Base-by-base conservation (phyloP, 192 early-diverging fungal genomes). In the Umbelopsis vinacea region DNA sequence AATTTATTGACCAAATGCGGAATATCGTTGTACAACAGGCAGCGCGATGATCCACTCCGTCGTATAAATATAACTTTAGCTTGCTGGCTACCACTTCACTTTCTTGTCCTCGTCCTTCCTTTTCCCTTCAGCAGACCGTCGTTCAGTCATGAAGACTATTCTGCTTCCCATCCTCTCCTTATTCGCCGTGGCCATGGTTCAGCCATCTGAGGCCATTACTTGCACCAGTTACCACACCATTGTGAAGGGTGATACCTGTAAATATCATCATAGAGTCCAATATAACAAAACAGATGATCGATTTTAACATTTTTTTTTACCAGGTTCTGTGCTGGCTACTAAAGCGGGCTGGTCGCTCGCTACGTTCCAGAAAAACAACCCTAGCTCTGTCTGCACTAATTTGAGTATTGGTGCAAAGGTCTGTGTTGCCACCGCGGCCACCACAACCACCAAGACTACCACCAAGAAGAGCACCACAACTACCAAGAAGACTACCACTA, bases 101-200 rank as follows among this genome's bases (percentile, higher is more conserved):
- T 12, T 43, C 40, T 43, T 43, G 26, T 29, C 19, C 57, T 19
- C 55, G 33, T 63, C 33, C 12, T n/a, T 63, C 57, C 57, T 63
- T 37, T 37, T 37, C 57, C 1, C 0, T 50, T 17, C 9, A 43
- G 40, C 40, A 43, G 40, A 50, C 17, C 17, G 7, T 50, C n/a
- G 17, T 21, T 63, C 33, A 37, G 33, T 37, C 26, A 63, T 63
- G 57, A 63, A 63, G 26, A 63, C 15, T 6, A 14, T 37, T n/a
- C 26, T 63, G 29, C 57, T 63, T 26, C 57, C 57, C 17, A 63
- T 63, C 29, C 57, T 63, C 35, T 63, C 57, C 57, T 63, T 63
- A 14, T 35, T 63, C 12, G 57, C 33, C 33, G 15, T 15, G 9
- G 26, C 29, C 6, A 19, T 63, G 1, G 57, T 35, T 12, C 26